phyloP scores from a whole-genome alignment of 78 protist genomes.

The Monocercomonoides exilis region DNA sequence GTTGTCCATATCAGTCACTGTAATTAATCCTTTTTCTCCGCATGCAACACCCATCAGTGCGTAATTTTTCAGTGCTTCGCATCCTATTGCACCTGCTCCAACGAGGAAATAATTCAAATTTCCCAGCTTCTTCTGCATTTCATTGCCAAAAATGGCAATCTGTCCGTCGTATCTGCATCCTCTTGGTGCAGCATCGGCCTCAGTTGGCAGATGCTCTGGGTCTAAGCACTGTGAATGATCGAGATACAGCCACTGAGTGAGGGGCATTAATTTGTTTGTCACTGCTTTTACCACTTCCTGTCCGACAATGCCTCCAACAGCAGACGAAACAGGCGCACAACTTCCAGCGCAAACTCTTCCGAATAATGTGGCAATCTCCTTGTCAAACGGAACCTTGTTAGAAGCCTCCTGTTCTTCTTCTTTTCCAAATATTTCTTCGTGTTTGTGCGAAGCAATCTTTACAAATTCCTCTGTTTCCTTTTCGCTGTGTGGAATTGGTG shows the following conservation, averaged over 20 bases:
- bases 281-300: slow-evolving; percentile 86
- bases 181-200: slow-evolving; percentile 15
- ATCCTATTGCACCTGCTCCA: slow-evolving; percentile 86
- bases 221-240: slow-evolving; percentile 61
- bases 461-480: neutral
- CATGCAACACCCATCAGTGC: slow-evolving; percentile 62
- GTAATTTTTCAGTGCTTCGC: slow-evolving; percentile 73
- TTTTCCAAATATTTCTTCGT: neutral
- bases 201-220: slow-evolving; percentile 7
- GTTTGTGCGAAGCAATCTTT: neutral
- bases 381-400: no score
- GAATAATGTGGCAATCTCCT: neutral
- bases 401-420: no score
- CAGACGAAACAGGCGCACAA: slow-evolving; percentile 12
- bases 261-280: slow-evolving; percentile 85
- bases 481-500: neutral
- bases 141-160: slow-evolving; percentile 71
- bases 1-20: slow-evolving; percentile 91
- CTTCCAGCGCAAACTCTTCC: slow-evolving; percentile 36
- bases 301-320: slow-evolving; percentile 37
- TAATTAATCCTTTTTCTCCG: neutral
- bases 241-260: slow-evolving; percentile 68
- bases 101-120: slow-evolving; percentile 50
- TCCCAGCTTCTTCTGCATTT: slow-evolving; percentile 25
- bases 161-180: slow-evolving; percentile 80